These are phyloP conservation scores for Colletotrichum tamarilloi DNA, from an alignment of 2,329 filamentous ascomycete genomes.

Conservation along the genomic window DNA sequence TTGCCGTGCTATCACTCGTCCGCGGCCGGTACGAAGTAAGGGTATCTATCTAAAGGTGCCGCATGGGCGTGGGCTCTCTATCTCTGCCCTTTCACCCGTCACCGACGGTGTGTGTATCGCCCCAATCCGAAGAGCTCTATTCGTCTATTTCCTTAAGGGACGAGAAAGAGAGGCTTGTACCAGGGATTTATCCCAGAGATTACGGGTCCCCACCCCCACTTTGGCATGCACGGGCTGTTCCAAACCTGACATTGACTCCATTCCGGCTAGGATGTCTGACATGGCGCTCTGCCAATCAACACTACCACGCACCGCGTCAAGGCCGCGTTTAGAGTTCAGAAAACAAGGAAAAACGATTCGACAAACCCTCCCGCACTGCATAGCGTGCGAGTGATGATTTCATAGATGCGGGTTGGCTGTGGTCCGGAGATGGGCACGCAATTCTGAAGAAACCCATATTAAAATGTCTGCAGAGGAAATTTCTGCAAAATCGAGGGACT, in stretches of 20 bases:
- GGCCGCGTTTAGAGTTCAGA: constrained; percentile 17
- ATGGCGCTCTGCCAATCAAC: constrained; percentile 24
- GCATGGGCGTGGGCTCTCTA: background rate
- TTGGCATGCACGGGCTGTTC: constrained; percentile 19
- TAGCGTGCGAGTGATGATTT: constrained; percentile 7
- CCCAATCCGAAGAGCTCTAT: constrained; percentile 10
- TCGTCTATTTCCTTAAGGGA: background rate
- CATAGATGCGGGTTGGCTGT: background rate
- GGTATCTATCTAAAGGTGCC: constrained; percentile 12
- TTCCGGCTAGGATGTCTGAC: constrained; percentile 15
- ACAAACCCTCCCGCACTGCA: constrained; percentile 2
- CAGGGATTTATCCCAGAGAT: constrained; percentile 20
- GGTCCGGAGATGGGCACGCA: background rate
- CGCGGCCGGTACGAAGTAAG: background rate
- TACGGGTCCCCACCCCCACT: constrained; percentile 30
- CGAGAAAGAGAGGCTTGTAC: background rate
- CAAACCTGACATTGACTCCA: constrained; percentile 5
- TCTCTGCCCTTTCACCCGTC: constrained; percentile 6
- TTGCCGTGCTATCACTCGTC: background rate
- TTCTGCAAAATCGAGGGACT: background rate
- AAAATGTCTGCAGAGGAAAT: constrained; percentile 11
- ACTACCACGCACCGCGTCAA: background rate
- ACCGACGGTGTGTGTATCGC: constrained; percentile 3
- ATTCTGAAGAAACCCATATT: constrained; percentile 8
- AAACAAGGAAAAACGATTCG: constrained; percentile 15